Percentiles rank a stretch among this genome's conserved stretches.
phyloP scores from a whole-genome alignment of 2,329 filamentous ascomycete species.

The Tolypocladium guangdongense region DNA sequence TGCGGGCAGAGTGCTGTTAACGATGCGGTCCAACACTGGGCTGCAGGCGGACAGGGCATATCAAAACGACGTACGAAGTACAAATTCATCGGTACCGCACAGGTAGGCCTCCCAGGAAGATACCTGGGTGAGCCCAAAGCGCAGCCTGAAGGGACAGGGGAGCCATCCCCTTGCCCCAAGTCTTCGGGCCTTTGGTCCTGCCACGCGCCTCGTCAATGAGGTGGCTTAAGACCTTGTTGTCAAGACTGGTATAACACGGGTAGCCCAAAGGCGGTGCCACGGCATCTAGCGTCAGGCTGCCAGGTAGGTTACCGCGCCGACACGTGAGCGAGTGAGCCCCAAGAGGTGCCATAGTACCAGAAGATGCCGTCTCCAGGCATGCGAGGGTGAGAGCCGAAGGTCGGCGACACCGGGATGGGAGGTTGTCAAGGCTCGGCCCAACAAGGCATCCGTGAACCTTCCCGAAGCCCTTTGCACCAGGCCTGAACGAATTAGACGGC shows the following conservation, averaged over 20 bases:
- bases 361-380: background rate
- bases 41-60: background rate
- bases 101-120: background rate
- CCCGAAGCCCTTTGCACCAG: background rate
- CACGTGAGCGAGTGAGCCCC: constrained; percentile 2
- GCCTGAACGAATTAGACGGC: background rate
- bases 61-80: background rate
- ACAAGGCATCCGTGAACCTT: background rate
- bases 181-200: constrained; percentile 3
- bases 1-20: background rate
- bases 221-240: constrained; percentile 1
- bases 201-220: constrained; percentile 2
- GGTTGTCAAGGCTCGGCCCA: background rate
- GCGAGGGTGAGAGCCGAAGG: background rate
- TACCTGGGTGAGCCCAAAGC: background rate
- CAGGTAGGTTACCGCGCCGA: background rate
- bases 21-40: background rate
- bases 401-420: constrained; percentile 2
- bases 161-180: background rate
- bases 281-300: constrained; percentile 2
- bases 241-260: background rate
- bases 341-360: background rate
- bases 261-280: constrained; percentile 1
- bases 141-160: background rate
- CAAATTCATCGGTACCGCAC: background rate